These are phyloP conservation scores for Senna siamea DNA, from an alignment of 306 rosid species.

Conservation along the genomic window DNA sequence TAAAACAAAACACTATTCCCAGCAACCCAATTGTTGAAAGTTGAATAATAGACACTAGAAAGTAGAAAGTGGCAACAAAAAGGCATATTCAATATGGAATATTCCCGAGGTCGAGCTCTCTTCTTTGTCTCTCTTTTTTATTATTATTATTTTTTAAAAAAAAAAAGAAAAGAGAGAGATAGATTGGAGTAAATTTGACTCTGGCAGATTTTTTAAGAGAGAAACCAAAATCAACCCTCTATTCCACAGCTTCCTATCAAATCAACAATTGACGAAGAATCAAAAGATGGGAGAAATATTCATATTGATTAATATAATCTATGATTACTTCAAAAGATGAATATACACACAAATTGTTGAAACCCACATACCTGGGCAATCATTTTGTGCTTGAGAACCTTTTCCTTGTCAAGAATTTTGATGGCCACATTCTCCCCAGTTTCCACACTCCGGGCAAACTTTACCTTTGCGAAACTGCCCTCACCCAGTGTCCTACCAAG, in stretches of 20 bases:
- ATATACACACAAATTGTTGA: not conserved
- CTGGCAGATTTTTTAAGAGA: not conserved
- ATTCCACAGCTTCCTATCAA: not conserved
- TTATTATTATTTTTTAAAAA: too few species aligned
- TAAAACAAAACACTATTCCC: not conserved
- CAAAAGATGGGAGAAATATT: not conserved
- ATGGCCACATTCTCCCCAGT: conserved; percentile 65
- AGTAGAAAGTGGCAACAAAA: not conserved
- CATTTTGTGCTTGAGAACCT: conserved; percentile 79
- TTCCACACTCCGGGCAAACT: conserved; percentile 60
- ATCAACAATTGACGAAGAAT: not conserved
- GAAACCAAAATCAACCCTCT: conserved; percentile 11
- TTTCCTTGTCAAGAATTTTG: conserved; percentile 73
- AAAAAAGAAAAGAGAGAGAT: not conserved
- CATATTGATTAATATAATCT: not conserved
- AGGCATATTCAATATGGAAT: not conserved
- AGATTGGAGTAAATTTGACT: conserved; percentile 5
- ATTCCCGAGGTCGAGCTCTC: too few species aligned
- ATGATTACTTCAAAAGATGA: not conserved
- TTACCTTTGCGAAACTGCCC: conserved; percentile 77
- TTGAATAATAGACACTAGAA: not conserved
- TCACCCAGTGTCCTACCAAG: conserved; percentile 70
- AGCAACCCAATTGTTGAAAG: not conserved
- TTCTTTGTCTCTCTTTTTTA: too few species aligned
- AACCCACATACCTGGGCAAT: conserved; percentile 55